A percentile compares a stretch with the other conserved stretches of the same genome.
Conservation (phyloP, 108 stramenopile genomes). For the Cyclotella kingstonii region DNA sequence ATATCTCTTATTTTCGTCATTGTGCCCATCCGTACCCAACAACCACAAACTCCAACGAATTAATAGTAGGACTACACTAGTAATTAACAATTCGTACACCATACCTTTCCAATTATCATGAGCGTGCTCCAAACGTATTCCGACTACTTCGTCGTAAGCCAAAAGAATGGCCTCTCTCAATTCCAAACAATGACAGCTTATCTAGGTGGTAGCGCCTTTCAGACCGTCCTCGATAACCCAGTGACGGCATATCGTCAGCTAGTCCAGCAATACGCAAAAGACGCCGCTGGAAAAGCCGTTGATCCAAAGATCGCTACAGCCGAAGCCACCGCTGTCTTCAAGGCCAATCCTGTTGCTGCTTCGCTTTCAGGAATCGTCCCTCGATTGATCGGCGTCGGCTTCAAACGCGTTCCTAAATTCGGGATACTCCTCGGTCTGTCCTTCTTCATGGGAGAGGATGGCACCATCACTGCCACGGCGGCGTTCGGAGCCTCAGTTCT, state of each 20-base stretch:
- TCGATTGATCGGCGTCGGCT: conserved; percentile 87
- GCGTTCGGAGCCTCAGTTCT: conserved; percentile 85
- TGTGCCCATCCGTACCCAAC: no score
- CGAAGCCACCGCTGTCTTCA: conserved; percentile 85
- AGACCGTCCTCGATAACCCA: conserved; percentile 90
- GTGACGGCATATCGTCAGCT: conserved; percentile 92
- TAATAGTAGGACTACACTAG: no score
- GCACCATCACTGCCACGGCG: conserved; percentile 67
- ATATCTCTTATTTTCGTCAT: no score
- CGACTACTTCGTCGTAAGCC: conserved; percentile 80
- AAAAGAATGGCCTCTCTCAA: conserved; percentile 85
- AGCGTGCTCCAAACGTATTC: conserved; percentile 41
- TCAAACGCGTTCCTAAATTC: conserved; percentile 93
- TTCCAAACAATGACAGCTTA: conserved; percentile 91
- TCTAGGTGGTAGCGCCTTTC: conserved; percentile 86
- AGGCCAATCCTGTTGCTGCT: conserved; percentile 75
- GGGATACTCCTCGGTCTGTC: conserved; percentile 86
- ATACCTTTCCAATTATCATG: conserved; percentile 19
- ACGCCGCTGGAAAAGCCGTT: conserved; percentile 77
- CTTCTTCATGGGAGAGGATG: conserved; percentile 83
- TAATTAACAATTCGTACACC: no score
- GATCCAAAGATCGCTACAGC: conserved; percentile 77
- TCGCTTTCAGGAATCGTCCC: conserved; percentile 78
- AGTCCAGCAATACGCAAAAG: conserved; percentile 92
- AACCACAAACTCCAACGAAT: no score